Percentiles rank a stretch among this genome's conserved stretches.
Evolutionary conservation across 2,329 filamentous ascomycete genomes (phyloP).

Genomic region (Biscogniauxia marginata): DNA sequence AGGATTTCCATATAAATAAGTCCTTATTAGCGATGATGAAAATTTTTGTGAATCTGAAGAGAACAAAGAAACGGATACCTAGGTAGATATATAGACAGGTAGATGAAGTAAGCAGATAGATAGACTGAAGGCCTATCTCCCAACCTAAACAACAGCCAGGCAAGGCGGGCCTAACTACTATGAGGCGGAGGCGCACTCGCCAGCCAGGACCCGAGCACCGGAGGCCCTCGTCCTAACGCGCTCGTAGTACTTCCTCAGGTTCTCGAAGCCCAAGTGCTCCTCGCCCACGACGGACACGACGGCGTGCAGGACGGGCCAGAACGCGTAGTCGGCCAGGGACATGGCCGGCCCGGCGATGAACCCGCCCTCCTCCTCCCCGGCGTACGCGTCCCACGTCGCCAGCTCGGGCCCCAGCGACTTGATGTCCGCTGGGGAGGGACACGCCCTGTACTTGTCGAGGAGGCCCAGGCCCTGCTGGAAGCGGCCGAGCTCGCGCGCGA

Average conservation of each 20-base stretch:
- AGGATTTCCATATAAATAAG: too few relatives aligned
- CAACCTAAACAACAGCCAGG: neutral
- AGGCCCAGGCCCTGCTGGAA: constrained; percentile 44
- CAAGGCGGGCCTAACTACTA: neutral
- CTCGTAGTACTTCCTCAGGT: constrained; percentile 40
- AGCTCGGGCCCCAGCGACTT: constrained; percentile 35
- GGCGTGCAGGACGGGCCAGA: constrained; percentile 55
- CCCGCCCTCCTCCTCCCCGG: constrained; percentile 27
- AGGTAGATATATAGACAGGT: too few relatives aligned
- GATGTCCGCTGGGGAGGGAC: constrained; percentile 2
- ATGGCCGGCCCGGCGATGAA: constrained; percentile 47
- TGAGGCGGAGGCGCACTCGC: neutral
- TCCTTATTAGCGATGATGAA: too few relatives aligned
- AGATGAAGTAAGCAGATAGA: too few relatives aligned
- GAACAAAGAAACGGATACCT: too few relatives aligned
- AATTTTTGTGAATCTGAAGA: too few relatives aligned
- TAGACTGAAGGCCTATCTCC: neutral
- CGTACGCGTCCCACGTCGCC: constrained; percentile 40
- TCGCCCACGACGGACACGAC: constrained; percentile 31
- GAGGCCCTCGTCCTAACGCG: constrained; percentile 22
- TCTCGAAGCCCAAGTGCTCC: constrained; percentile 32
- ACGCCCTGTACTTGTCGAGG: constrained; percentile 35
- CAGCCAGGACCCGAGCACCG: constrained; percentile 10
- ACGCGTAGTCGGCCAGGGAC: constrained; percentile 52
- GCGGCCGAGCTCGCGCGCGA: constrained; percentile 39